Conservation (phyloP, 1,139 yeast species). For the Meyerozyma elateridarum region DNA sequence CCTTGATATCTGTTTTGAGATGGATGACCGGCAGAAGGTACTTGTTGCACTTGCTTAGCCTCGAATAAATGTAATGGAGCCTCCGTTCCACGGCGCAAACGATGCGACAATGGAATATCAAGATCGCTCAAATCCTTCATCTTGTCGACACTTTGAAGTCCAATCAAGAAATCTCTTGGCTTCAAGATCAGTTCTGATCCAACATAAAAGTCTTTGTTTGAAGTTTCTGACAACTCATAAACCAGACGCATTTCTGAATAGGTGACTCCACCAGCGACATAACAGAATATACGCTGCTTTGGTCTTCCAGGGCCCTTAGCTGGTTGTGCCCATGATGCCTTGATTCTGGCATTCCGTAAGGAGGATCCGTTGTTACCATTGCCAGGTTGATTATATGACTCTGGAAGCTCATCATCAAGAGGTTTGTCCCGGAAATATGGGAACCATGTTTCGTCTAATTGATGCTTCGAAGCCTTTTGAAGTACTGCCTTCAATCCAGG, state of each 20-base stretch:
- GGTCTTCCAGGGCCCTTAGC: slow-evolving; percentile 35
- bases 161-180: slow-evolving; percentile 52
- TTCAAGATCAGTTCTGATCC: slow-evolving; percentile 79
- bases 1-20: neutral
- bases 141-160: slow-evolving; percentile 38
- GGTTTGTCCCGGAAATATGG: slow-evolving; percentile 81
- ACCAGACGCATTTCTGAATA: slow-evolving; percentile 75
- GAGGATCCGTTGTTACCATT: slow-evolving; percentile 25
- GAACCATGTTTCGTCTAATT: slow-evolving; percentile 53
- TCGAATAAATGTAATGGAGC: slow-evolving; percentile 37
- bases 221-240: slow-evolving; percentile 60
- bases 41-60: slow-evolving; percentile 17
- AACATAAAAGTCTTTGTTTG: slow-evolving; percentile 70
- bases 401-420: slow-evolving; percentile 48
- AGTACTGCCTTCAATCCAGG: slow-evolving; percentile 65
- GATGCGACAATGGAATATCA: slow-evolving; percentile 28
- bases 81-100: slow-evolving; percentile 20
- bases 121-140: slow-evolving; percentile 30
- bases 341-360: slow-evolving; percentile 67
- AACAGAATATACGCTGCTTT: slow-evolving; percentile 71
- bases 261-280: slow-evolving; percentile 87
- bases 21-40: slow-evolving; percentile 9
- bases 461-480: slow-evolving; percentile 42
- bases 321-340: slow-evolving; percentile 77
- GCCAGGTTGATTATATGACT: slow-evolving; percentile 17